Base-by-base conservation (phyloP, 257 asterid species). In the Solanum chmielewskii region DNA sequence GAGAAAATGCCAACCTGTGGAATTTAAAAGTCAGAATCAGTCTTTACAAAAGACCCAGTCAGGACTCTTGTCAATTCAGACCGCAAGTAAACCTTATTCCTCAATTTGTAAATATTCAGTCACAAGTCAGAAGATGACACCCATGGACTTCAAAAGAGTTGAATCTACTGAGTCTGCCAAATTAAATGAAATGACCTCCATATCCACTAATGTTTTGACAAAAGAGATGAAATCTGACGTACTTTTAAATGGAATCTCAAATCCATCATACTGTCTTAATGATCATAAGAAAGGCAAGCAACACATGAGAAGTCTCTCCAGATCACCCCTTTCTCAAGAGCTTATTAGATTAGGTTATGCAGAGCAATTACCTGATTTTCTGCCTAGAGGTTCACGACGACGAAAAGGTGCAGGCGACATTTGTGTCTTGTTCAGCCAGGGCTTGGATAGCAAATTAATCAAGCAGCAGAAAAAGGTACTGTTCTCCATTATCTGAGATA, bases 381-480 rank as follows among this genome's bases (percentile, higher is more conserved):
- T 91, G 86, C 93, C 94, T 21, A 92, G 92, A 88, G 93, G 89
- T 86, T 90, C 92, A 77, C 92, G 99, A 90, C 90, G 92, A 82
- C 83, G 91, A 56, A 92, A 89, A 80, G 89, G 89, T 84, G 52
- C 42, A 59, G 89, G 87, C 82, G 93, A 87, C 37, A 88, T 93
- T 75, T 83, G 92, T 84, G 85, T 94, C 88, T 92, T 96, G 90
- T 92, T 96, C 91, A 96, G 99, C 92, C 96, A 94, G 90, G 92
- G 93, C 91, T 81, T 96, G 92, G 93, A 93, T 64, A 86, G 85
- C 84, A 88, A 88, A 84, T 86, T 90, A 88, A 89, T 92, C 73
- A 89, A 91, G 91, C 91, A 88, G 91, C 98, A 93, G 90, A 92
- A 87, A 91, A 96, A 88, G 94, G 98, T 96, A 56, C 37, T 13